Conservation (phyloP, 768 basidiomycete genomes). For the Glaciozyma antarctica region DNA sequence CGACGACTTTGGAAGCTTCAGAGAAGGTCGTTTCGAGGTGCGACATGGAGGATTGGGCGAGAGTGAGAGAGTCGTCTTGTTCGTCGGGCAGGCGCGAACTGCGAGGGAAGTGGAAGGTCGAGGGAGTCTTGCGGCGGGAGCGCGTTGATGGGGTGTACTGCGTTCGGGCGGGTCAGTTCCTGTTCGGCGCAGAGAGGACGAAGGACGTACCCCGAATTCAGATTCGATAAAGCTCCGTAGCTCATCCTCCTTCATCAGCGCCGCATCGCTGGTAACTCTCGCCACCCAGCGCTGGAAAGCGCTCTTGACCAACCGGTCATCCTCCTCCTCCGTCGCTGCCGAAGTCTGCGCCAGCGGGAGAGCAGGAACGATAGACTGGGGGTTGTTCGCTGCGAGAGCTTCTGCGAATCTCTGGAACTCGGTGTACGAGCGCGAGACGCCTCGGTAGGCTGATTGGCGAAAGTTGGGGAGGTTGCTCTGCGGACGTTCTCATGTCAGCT, state of each 20-base stretch:
- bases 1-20: constrained; percentile 81
- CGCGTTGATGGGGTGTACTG: constrained; percentile 40
- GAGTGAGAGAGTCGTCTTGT: constrained; percentile 53
- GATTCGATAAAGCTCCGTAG: constrained; percentile 89
- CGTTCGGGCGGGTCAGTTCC: too few relatives aligned
- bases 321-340: constrained; percentile 94
- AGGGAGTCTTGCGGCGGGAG: constrained; percentile 23
- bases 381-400: constrained; percentile 75
- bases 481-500: background rate
- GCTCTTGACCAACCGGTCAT: constrained; percentile 87
- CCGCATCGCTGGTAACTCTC: constrained; percentile 82
- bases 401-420: constrained; percentile 95
- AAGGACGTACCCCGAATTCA: constrained; percentile 77
- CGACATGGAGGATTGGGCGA: constrained; percentile 81
- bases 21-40: constrained; percentile 87
- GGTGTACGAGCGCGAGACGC: constrained; percentile 85
- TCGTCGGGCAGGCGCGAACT: constrained; percentile 14
- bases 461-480: constrained; percentile 89
- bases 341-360: constrained; percentile 93
- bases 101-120: constrained; percentile 20
- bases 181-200: background rate
- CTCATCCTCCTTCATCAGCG: constrained; percentile 82
- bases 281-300: constrained; percentile 93
- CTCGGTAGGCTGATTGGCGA: constrained; percentile 49
- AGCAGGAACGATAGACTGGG: constrained; percentile 92